Conservation (phyloP, 2,329 filamentous ascomycete genomes). For the Exophiala bonariae region DNA sequence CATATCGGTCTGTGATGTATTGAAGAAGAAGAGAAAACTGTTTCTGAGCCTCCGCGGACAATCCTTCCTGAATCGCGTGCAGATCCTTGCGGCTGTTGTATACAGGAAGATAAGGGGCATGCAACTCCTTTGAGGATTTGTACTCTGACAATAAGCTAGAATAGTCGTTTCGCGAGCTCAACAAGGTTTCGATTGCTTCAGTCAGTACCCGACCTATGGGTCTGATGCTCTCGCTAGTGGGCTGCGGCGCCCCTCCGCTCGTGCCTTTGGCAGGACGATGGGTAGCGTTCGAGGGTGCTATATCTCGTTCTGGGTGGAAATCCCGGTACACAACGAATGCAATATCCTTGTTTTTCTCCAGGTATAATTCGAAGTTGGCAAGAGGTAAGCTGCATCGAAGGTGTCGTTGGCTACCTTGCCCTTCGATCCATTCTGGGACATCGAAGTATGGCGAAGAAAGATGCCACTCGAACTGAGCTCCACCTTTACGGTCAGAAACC, state of each 20-base stretch:
- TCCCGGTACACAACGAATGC: slow-evolving; percentile 3
- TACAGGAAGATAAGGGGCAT: not conserved
- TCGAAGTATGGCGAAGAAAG: slow-evolving; percentile 7
- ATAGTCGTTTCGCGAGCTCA: too few species aligned
- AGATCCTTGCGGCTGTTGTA: slow-evolving; percentile 2
- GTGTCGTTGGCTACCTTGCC: not conserved
- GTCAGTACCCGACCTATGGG: not conserved
- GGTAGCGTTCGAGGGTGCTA: not conserved
- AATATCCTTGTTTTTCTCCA: slow-evolving; percentile 6
- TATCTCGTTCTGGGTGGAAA: not conserved
- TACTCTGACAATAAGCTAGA: too few species aligned
- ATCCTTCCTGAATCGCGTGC: not conserved
- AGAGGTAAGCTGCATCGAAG: slow-evolving; percentile 1
- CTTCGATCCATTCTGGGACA: not conserved
- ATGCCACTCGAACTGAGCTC: too few species aligned
- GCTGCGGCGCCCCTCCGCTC: not conserved
- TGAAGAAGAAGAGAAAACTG: too few species aligned
- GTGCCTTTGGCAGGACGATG: not conserved
- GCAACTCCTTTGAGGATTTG: not conserved
- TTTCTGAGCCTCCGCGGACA: too few species aligned
- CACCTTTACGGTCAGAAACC: too few species aligned
- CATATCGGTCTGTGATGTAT: too few species aligned
- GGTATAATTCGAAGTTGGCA: slow-evolving; percentile 5
- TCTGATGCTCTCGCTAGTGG: not conserved
- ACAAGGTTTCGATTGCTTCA: not conserved